phyloP scores from a whole-genome alignment of 352 stramenopile genomes.

The Phytophthora chlamydospora region DNA sequence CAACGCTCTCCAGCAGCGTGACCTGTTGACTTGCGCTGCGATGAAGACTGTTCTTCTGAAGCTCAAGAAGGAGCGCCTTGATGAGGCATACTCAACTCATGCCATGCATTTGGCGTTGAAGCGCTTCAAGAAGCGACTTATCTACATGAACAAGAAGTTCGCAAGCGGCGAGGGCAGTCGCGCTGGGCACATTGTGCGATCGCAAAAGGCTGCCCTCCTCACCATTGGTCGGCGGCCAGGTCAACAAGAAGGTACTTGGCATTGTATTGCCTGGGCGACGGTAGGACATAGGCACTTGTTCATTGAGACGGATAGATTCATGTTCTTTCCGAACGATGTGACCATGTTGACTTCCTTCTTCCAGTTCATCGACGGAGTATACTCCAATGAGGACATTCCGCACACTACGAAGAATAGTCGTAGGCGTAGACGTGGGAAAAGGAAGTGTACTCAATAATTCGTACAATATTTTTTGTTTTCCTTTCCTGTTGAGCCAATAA shows the following conservation, averaged over 20 bases:
- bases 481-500: no score
- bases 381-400: no score
- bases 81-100: background rate
- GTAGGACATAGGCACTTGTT: background rate
- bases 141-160: background rate
- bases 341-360: background rate
- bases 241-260: background rate
- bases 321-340: background rate
- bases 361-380: no score
- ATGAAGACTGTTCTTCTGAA: background rate
- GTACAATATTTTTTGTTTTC: slow-evolving; percentile 2
- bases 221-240: background rate
- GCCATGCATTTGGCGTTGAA: background rate
- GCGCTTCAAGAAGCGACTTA: background rate
- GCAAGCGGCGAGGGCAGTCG: background rate
- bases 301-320: background rate
- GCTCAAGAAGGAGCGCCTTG: background rate
- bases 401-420: no score
- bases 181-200: background rate
- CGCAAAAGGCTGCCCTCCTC: no score
- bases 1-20: slow-evolving; percentile 5
- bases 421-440: no score
- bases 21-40: background rate
- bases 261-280: background rate
- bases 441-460: background rate